A percentile compares a stretch with the other conserved stretches of the same genome.
Evolutionary conservation across 176 grass and related monocot genomes (phyloP).

Genomic region (Pontederia crassipes): DNA sequence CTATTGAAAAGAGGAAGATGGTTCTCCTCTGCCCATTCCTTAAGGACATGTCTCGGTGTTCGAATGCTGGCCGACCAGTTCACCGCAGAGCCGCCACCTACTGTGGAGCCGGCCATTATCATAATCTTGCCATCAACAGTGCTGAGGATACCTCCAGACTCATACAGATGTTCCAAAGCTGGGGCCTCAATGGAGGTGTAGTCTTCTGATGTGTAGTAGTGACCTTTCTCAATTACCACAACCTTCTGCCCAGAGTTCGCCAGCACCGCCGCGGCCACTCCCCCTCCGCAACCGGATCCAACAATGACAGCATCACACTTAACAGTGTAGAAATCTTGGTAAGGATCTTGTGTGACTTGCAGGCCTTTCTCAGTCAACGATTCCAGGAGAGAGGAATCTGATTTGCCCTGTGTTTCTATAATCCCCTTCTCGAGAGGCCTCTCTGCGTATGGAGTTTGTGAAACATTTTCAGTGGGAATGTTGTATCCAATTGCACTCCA

Average conservation of each 20-base stretch:
- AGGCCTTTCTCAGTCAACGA: slow-evolving; percentile 40
- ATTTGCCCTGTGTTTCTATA: slow-evolving; percentile 48
- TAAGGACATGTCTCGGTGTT: slow-evolving; percentile 45
- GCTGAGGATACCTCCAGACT: slow-evolving; percentile 54
- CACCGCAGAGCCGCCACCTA: slow-evolving; percentile 75
- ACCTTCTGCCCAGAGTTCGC: slow-evolving; percentile 64
- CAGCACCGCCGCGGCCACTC: slow-evolving; percentile 70
- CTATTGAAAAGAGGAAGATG: slow-evolving; percentile 44
- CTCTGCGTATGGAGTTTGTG: slow-evolving; percentile 13
- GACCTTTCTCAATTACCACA: slow-evolving; percentile 73
- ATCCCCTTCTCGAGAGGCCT: slow-evolving; percentile 68
- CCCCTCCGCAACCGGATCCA: slow-evolving; percentile 79
- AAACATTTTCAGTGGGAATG: slow-evolving; percentile 23
- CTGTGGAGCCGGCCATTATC: slow-evolving; percentile 58
- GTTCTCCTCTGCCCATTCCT: slow-evolving; percentile 46
- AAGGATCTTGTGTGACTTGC: slow-evolving; percentile 14
- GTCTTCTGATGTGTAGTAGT: slow-evolving; percentile 69
- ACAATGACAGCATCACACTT: slow-evolving; percentile 61
- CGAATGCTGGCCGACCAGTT: slow-evolving; percentile 85
- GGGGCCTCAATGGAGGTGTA: slow-evolving; percentile 74
- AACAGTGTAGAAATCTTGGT: slow-evolving; percentile 20
- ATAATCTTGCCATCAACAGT: slow-evolving; percentile 34
- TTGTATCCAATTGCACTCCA: slow-evolving; percentile 77
- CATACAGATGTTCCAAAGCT: slow-evolving; percentile 56
- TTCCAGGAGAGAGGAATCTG: slow-evolving; percentile 32